Conservation (phyloP, 2,329 filamentous ascomycete genomes). For the Xylaria sp. region DNA sequence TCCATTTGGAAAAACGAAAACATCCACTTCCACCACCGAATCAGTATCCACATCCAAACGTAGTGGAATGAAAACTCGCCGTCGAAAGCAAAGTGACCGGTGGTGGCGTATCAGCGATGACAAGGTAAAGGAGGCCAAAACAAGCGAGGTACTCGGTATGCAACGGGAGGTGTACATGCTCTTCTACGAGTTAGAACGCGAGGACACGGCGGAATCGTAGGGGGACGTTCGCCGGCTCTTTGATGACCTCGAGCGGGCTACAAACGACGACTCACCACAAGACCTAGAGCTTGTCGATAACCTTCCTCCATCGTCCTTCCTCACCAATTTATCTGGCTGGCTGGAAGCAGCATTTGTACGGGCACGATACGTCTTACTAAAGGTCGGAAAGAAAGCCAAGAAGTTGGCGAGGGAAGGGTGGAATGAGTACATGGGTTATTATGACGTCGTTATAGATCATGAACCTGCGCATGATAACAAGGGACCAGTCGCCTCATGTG, state of each 20-base stretch:
- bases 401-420: constrained; percentile 6
- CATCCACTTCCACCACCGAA: constrained; percentile 39
- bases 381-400: neutral
- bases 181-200: constrained; percentile 88
- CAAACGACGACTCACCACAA: constrained; percentile 28
- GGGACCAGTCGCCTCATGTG: neutral
- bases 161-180: constrained; percentile 95
- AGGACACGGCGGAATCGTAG: constrained; percentile 44
- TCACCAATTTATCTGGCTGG: constrained; percentile 21
- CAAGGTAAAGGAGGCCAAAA: constrained; percentile 94
- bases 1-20: constrained; percentile 42
- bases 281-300: constrained; percentile 28
- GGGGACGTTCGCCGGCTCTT: constrained; percentile 37
- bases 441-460: neutral
- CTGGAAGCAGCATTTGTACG: constrained; percentile 21
- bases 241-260: constrained; percentile 31
- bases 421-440: constrained; percentile 32
- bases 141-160: constrained; percentile 89
- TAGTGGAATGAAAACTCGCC: constrained; percentile 42
- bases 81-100: constrained; percentile 74
- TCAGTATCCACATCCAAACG: constrained; percentile 33
- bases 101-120: constrained; percentile 99
- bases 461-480: neutral
- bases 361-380: neutral
- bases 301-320: constrained; percentile 21